Base-by-base conservation (phyloP, 768 basidiomycete genomes). In the Tephrocybe sp. region DNA sequence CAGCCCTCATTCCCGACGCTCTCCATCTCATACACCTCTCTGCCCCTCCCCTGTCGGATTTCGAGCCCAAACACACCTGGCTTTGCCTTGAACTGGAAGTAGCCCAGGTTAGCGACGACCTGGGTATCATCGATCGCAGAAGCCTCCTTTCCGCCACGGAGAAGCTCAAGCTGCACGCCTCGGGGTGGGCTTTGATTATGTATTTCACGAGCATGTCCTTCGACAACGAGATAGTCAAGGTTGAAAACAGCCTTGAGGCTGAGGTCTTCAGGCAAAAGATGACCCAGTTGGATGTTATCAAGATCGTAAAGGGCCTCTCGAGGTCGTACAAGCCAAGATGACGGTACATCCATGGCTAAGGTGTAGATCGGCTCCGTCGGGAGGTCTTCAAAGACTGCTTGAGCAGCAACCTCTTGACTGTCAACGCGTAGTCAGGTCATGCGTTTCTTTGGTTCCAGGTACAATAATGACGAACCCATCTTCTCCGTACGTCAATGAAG, bases 91-190 rank as follows among this genome's bases (percentile, higher is more conserved):
- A 98, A 94, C 63, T 99, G 97, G 47, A 97, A 70, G 66, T 99
- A 99, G 1, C 97, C 97, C 4, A 98, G 72, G 63, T 98, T 99
- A 4, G 88, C 92, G 47, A 97, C 91, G 31, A 98, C 86, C 50
- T 84, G 88, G 0, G 97, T 98, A 57, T 97, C 94, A 6, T 88
- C 91, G 12, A 94, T 72, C 4, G 77, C 69, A 1, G 59, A 60
- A 16, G 63, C 59, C 50, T 75, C 72, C n/a, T 49, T 21, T 25
- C 51, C 51, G 22, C 69, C 64, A 11, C 68, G 71, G 3, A 79
- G 71, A 1, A 99, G 80, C 61, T 97, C 87, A 2, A 99, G 78
- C 57, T 98, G 95, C 2, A 97, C 74, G 4, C 97, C 97, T 11
- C 94, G 83, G 0, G 97, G 93, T 3, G 94, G 86, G 5, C 72